phyloP scores from a whole-genome alignment of 192 early-diverging fungal genomes.

The Coemansia sp. region DNA sequence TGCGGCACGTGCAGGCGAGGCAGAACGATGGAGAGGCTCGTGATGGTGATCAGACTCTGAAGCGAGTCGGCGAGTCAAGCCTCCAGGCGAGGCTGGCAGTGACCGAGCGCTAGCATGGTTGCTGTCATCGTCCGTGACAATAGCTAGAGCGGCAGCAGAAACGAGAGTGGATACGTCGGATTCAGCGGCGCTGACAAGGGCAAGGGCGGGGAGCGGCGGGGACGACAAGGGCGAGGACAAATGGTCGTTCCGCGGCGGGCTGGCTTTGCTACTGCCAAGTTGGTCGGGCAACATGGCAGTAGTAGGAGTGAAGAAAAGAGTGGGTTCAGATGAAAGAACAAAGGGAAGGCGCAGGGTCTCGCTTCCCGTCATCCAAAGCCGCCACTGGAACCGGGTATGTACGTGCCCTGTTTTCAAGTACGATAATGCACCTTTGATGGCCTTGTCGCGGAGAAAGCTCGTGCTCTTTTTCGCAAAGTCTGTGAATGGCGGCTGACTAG shows the following conservation, averaged over 20 bases:
- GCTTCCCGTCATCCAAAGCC: constrained; percentile 45
- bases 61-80: not conserved
- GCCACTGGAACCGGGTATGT: constrained; percentile 52
- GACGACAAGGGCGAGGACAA: not conserved
- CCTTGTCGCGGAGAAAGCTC: constrained; percentile 41
- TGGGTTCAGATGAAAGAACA: constrained; percentile 10
- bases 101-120: constrained; percentile 2
- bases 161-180: constrained; percentile 43
- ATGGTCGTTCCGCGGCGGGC: not conserved
- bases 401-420: constrained; percentile 43
- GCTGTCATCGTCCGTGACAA: not conserved
- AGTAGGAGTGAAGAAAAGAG: not conserved
- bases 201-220: constrained; percentile 8
- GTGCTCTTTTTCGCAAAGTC: constrained; percentile 45
- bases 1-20: not conserved
- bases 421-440: constrained; percentile 42
- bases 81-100: not conserved
- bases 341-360: constrained; percentile 46
- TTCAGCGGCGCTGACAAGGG: constrained; percentile 16
- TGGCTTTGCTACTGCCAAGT: constrained; percentile 7
- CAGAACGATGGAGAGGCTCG: constrained; percentile 1
- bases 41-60: constrained; percentile 9
- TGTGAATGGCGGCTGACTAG: constrained; percentile 42
- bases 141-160: constrained; percentile 1
- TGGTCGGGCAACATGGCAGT: constrained; percentile 1